Conservation (phyloP, 1,139 yeast species). For the Pneumocystis murina region DNA sequence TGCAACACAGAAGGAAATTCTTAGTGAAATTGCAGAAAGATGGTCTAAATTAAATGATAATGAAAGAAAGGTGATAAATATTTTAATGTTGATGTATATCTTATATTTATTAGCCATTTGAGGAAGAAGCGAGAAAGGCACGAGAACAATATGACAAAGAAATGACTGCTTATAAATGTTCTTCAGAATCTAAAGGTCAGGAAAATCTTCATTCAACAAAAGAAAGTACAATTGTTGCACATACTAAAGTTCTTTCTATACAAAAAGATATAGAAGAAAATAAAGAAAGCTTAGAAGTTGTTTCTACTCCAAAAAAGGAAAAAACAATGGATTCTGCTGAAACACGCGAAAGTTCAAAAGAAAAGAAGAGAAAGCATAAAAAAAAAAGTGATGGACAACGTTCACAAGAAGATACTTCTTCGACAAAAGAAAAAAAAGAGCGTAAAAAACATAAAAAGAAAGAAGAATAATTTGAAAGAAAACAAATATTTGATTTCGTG, state of each 20-base stretch:
- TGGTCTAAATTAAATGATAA: constrained; percentile 58
- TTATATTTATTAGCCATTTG: constrained; percentile 36
- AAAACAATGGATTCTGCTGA: neutral
- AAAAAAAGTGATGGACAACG: neutral
- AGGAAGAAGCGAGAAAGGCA: constrained; percentile 52
- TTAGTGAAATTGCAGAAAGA: constrained; percentile 58
- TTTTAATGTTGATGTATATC: neutral
- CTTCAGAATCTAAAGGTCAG: neutral
- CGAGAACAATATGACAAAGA: constrained; percentile 47
- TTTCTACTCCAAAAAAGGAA: neutral
- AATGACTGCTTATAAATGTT: constrained; percentile 22
- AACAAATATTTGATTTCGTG: neutral
- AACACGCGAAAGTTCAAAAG: neutral
- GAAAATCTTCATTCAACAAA: neutral
- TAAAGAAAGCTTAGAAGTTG: neutral
- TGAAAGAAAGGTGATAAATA: constrained; percentile 35
- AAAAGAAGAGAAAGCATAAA: neutral
- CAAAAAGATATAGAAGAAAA: neutral
- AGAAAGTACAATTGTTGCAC: neutral
- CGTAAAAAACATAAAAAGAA: neutral
- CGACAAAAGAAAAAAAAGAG: neutral
- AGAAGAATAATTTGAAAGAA: neutral
- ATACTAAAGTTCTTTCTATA: neutral
- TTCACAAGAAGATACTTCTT: neutral
- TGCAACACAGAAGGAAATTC: constrained; percentile 55